These are phyloP conservation scores for Adansonia rubrostipa DNA, from an alignment of 441 rosid species.

Conservation along the genomic window DNA sequence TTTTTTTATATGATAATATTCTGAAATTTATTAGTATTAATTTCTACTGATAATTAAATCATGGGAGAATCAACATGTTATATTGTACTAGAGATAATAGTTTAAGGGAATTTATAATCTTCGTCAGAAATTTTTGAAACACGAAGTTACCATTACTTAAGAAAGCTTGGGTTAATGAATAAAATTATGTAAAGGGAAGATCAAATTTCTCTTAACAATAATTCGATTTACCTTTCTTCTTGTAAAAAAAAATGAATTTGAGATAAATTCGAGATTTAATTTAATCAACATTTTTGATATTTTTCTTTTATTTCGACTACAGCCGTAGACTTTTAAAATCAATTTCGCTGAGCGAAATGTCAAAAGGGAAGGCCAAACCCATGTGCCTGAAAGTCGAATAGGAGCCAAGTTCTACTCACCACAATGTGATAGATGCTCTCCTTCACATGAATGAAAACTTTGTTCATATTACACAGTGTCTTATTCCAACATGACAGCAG, in stretches of 20 bases:
- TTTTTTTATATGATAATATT: background rate
- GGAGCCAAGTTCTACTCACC: background rate
- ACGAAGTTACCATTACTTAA: too few relatives aligned
- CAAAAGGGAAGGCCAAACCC: background rate
- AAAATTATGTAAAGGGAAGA: background rate
- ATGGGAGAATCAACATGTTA: background rate
- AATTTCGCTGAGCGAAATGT: background rate
- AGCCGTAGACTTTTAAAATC: background rate
- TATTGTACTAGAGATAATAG: background rate
- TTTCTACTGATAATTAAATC: background rate
- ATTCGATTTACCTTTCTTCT: too few relatives aligned
- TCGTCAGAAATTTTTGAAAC: background rate
- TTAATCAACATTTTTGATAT: too few relatives aligned
- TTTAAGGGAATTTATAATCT: background rate
- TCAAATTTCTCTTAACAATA: background rate
- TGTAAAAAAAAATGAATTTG: too few relatives aligned
- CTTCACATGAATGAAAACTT: slow-evolving; percentile 3
- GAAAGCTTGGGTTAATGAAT: background rate
- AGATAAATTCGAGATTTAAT: too few relatives aligned
- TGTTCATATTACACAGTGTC: background rate
- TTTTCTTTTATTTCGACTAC: too few relatives aligned
- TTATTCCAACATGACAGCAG: slow-evolving; percentile 15
- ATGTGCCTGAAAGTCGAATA: background rate
- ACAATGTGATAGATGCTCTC: background rate
- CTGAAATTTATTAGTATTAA: background rate